Conservation (phyloP, 495 filamentous ascomycete species). For the Lasiosphaeria hispida region DNA sequence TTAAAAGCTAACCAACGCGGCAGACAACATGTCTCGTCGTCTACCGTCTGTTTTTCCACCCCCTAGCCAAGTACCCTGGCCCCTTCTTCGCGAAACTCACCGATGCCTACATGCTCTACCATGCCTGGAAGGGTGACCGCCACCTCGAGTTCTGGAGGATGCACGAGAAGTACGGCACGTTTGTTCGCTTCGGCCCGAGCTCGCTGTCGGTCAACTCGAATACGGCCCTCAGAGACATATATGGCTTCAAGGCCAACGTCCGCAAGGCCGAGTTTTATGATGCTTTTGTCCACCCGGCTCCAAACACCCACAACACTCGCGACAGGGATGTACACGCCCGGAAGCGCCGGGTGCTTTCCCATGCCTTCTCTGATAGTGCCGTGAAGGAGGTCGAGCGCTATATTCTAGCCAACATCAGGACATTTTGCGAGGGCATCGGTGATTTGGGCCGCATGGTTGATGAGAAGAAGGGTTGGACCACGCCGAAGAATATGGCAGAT, state of each 20-base stretch:
- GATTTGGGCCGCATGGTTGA: constrained; percentile 32
- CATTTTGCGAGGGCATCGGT: constrained; percentile 50
- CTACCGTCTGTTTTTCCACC: constrained; percentile 61
- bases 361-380: constrained; percentile 60
- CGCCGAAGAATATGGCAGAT: constrained; percentile 55
- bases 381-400: constrained; percentile 58
- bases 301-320: constrained; percentile 60
- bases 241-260: constrained; percentile 60
- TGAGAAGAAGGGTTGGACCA: constrained; percentile 44
- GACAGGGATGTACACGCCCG: constrained; percentile 59
- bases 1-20: not conserved
- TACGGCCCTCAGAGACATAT: constrained; percentile 58
- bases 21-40: constrained; percentile 35
- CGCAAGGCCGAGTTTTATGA: constrained; percentile 64
- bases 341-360: constrained; percentile 61
- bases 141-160: constrained; percentile 58
- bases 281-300: constrained; percentile 57
- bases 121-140: constrained; percentile 57
- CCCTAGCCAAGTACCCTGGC: constrained; percentile 64
- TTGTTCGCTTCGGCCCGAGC: constrained; percentile 62
- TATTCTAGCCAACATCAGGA: constrained; percentile 52
- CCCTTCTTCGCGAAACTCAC: constrained; percentile 58
- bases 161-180: constrained; percentile 57
- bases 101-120: constrained; percentile 53
- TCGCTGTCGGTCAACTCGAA: constrained; percentile 57